These are phyloP conservation scores for Aspergillus bridgeri DNA, from an alignment of 495 filamentous ascomycete species.

Conservation along the genomic window DNA sequence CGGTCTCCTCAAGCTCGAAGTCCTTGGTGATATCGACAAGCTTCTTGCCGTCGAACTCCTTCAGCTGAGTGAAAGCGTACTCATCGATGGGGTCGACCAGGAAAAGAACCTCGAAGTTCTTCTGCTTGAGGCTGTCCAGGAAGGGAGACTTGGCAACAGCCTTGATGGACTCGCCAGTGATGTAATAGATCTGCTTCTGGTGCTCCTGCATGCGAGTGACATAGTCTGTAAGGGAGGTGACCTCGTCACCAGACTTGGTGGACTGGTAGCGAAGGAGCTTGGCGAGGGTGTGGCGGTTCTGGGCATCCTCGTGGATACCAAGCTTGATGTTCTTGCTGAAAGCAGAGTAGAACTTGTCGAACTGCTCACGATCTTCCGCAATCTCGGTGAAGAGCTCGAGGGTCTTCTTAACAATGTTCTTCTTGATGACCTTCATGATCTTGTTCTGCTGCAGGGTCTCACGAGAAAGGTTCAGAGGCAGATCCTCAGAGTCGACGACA, in stretches of 20 bases:
- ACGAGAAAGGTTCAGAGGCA: constrained; percentile 97
- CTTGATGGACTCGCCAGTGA: constrained; percentile 99
- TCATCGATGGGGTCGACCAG: constrained; percentile 98
- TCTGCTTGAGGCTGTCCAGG: constrained; percentile 98
- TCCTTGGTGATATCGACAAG: constrained; percentile 99
- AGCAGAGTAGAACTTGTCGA: constrained; percentile 99
- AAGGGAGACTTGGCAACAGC: constrained; percentile 97
- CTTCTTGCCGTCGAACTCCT: constrained; percentile 99
- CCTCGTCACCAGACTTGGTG: constrained; percentile 96
- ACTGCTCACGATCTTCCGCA: constrained; percentile 97
- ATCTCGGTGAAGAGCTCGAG: constrained; percentile 99
- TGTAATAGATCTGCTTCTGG: constrained; percentile 99
- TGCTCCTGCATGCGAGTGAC: constrained; percentile 98
- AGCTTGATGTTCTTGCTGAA: constrained; percentile 99
- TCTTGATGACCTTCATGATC: constrained; percentile 99
- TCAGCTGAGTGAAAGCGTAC: constrained; percentile 99
- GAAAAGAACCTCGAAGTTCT: constrained; percentile 99
- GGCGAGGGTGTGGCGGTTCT: constrained; percentile 90
- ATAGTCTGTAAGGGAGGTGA: constrained; percentile 92
- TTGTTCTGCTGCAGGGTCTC: constrained; percentile 99
- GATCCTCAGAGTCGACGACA: constrained; percentile 99
- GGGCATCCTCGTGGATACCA: constrained; percentile 98
- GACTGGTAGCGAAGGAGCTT: constrained; percentile 99
- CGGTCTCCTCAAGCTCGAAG: constrained; percentile 99
- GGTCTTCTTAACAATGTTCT: constrained; percentile 99